Percentiles rank a stretch among this genome's conserved stretches.
Conservation (phyloP, 176 grass and related monocot species). For the Avena sativa region DNA sequence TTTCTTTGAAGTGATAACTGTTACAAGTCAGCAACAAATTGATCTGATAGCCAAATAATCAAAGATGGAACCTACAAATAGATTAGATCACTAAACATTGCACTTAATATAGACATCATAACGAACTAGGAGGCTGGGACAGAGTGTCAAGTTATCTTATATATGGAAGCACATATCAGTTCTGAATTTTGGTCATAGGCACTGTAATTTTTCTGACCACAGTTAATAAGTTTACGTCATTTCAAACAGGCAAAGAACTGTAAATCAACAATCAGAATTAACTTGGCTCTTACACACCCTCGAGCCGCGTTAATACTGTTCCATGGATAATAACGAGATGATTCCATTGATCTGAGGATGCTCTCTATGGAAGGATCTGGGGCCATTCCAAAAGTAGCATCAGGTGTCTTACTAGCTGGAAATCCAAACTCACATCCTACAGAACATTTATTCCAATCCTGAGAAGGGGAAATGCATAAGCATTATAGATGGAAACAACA, state of each 20-base stretch:
- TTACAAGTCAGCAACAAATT: constrained; percentile 15
- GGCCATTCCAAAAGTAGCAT: constrained; percentile 82
- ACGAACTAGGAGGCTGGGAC: constrained; percentile 2
- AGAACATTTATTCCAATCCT: constrained; percentile 87
- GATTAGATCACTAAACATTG: constrained; percentile 10
- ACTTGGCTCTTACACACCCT: constrained; percentile 95
- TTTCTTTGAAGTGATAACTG: constrained; percentile 32
- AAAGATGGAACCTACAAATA: no score
- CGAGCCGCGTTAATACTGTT: constrained; percentile 76
- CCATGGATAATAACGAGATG: constrained; percentile 92
- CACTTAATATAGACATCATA: not conserved
- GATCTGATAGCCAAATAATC: constrained; percentile 27
- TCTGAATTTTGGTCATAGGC: not conserved
- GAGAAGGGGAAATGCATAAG: constrained; percentile 45
- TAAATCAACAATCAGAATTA: constrained; percentile 40
- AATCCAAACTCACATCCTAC: constrained; percentile 84
- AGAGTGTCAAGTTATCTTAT: constrained; percentile 17
- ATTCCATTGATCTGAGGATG: constrained; percentile 97
- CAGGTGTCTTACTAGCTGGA: constrained; percentile 70
- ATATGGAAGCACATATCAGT: not conserved
- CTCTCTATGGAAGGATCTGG: constrained; percentile 54
- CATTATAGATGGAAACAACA: constrained; percentile 22
- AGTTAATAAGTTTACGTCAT: constrained; percentile 29
- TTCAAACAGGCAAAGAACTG: constrained; percentile 22
- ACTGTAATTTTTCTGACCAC: not conserved